Evolutionary conservation across 345 rosid genomes (phyloP), one percentile per base, ranked within the genome.

Genomic region (Orychophragmus violaceus): DNA sequence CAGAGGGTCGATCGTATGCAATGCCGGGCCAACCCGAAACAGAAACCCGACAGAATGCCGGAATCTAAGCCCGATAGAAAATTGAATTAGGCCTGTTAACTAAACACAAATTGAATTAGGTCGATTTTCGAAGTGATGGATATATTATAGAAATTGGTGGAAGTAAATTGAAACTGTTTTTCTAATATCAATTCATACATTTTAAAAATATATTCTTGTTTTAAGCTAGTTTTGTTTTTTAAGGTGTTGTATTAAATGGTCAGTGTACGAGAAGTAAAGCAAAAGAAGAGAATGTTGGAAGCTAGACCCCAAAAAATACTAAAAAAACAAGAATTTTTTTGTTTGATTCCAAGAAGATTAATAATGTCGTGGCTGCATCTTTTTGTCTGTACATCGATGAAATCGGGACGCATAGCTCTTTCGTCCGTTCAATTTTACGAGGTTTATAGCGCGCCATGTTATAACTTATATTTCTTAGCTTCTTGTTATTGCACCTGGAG

Each of bases 201-300:
- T 17, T 39, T 51, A 36, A 41, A 22, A 16, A 12, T 25, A 18
- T 23, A 17, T 39, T 13, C 13, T 66, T 22, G 4, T 53, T 29
- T 29, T 41, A 19, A 19, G 22, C 36, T 44, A 55, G 3, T 19
- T 41, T 28, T 6, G 4, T 2, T 8, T 42, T 12, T 22, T 13
- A 52, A 22, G 23, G 9, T 5, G 3, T 49, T 49, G 22, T 45
- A 65, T 37, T 7, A 22, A 13, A 29, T 18, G 62, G 53, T 4
- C 55, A 8, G n/a, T n/a, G n/a, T n/a, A 21, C 33, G 10, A 42
- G 19, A 60, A 19, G 29, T 50, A 62, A 52, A 62, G 36, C 27
- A 62, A 54, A 62, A 62, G 39, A 50, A 50, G 62, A 52, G 55
- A 62, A 42, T 42, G 62, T 62, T 42, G 75, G 75, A 62, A 32